Base-by-base conservation (phyloP, 768 basidiomycete genomes). In the Termitomyces sp. region DNA sequence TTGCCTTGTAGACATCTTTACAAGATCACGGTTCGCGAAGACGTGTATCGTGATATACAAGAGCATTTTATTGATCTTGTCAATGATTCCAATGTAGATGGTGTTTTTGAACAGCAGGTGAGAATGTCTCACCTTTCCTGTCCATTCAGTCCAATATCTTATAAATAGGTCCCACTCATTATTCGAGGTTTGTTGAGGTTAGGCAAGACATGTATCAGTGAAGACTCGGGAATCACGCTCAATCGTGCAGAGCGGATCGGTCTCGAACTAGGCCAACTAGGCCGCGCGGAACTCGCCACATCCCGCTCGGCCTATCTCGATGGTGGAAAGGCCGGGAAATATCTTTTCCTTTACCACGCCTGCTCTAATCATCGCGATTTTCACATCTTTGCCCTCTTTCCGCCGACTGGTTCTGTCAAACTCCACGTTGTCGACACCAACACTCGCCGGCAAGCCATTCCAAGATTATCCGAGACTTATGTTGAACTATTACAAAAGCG, bases 61-160 rank as follows among this genome's bases (percentile, higher is more conserved):
- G 88, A 92, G 54, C 92, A 97, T 66, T 98, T 98, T 65, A 86
- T 93, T 17, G 87, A 94, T 66, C 76, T 98, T 48, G 91, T 84
- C 56, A 97, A 97, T 65, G 90, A 95, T 63, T 91, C 95, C 0
- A 93, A 90, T 64, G 92, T 98, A 9, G 93, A 98, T 62, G 93
- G 93, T 1, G 89, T 97, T 3, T 99, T 87, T 64, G 97, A 99
- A 71, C 77, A 87, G 19, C 94, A 98, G 80, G 92, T 93, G 60
- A 42, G 76, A 24, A 30, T 22, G 14, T 17, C 24, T 43, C 44
- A 60, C n/a, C 34, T 34, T 51, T 14, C 3, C 12, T 54, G 43
- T 19, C 14, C 8, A 5, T 19, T n/a, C 4, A 10, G 3, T 26
- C 53, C 28, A 24, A 45, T 15, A 51, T 51, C 43, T 49, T 50